Conservation (phyloP, 2,329 filamentous ascomycete species). For the Didymella pomorum region DNA sequence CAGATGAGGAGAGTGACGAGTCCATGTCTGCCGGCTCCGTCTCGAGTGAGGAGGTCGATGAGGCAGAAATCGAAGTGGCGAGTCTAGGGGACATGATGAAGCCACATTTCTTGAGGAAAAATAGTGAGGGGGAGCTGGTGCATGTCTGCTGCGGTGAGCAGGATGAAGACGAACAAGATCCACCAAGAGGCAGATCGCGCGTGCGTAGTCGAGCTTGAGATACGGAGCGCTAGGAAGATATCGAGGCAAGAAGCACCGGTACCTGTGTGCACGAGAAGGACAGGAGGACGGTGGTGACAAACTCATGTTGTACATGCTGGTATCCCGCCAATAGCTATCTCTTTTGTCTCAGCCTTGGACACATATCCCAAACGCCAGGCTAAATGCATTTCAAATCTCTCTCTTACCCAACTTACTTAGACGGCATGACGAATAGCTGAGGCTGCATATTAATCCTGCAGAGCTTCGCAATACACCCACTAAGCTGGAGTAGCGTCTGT, state of each 20-base stretch:
- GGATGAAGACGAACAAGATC: neutral
- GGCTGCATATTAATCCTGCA: conserved; percentile 98
- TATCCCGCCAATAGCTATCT: neutral
- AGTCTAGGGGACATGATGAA: neutral
- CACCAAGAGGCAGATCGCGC: neutral
- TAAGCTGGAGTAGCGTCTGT: conserved; percentile 91
- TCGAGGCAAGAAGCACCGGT: too few species aligned
- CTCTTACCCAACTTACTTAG: conserved; percentile 21
- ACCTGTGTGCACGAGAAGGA: too few species aligned
- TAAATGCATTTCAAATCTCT: conserved; percentile 34
- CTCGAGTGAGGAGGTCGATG: neutral
- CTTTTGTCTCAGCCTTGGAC: neutral
- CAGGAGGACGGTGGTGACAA: too few species aligned
- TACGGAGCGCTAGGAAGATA: too few species aligned
- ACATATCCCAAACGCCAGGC: conserved; percentile 43
- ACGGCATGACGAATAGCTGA: conserved; percentile 69
- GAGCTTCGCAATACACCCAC: conserved; percentile 87
- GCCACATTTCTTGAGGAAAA: neutral
- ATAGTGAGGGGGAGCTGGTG: neutral
- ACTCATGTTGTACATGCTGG: neutral
- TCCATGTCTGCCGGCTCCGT: neutral
- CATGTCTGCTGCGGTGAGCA: neutral
- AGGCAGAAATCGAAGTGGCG: neutral
- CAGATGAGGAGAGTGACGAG: neutral
- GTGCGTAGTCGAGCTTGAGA: too few species aligned